A percentile compares a stretch with the other conserved stretches of the same genome.
Evolutionary conservation across 2,329 filamentous ascomycete genomes (phyloP).

Genomic region (Microdochium nivale): DNA sequence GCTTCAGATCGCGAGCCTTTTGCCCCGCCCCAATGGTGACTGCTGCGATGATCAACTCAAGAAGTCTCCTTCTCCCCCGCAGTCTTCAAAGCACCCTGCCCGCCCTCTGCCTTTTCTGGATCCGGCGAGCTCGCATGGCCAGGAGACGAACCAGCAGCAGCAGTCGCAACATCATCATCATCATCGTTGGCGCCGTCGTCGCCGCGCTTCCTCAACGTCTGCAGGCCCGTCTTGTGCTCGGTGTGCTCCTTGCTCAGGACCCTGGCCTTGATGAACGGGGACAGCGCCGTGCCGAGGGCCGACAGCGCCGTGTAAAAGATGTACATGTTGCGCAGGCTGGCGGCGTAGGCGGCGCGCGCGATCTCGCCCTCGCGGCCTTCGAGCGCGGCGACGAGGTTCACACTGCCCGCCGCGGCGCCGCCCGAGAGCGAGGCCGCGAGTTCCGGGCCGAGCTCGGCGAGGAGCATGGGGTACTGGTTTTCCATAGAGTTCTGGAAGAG

Average conservation of each 20-base stretch:
- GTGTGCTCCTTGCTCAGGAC: constrained; percentile 45
- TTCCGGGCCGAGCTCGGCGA: constrained; percentile 37
- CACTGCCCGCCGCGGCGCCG: constrained; percentile 39
- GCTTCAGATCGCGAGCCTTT: too few species aligned
- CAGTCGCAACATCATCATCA: too few species aligned
- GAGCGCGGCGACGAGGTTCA: constrained; percentile 37
- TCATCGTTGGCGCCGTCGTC: not conserved
- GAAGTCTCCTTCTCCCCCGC: too few species aligned
- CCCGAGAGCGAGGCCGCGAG: constrained; percentile 38
- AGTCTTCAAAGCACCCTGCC: too few species aligned
- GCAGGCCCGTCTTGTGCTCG: constrained; percentile 50
- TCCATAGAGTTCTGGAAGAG: constrained; percentile 71
- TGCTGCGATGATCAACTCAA: too few species aligned
- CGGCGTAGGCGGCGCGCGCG: constrained; percentile 34
- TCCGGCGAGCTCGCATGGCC: not conserved
- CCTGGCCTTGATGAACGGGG: constrained; percentile 37
- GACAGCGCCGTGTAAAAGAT: constrained; percentile 45
- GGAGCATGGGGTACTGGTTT: constrained; percentile 38
- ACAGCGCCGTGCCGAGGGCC: constrained; percentile 35
- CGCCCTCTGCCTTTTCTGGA: not conserved
- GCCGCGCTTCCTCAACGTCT: constrained; percentile 10
- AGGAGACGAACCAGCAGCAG: not conserved
- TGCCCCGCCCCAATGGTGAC: too few species aligned
- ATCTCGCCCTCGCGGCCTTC: constrained; percentile 26
- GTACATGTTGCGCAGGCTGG: constrained; percentile 45